phyloP scores from a whole-genome alignment of 164 flowering plant genomes.

The Platanus orientalis region DNA sequence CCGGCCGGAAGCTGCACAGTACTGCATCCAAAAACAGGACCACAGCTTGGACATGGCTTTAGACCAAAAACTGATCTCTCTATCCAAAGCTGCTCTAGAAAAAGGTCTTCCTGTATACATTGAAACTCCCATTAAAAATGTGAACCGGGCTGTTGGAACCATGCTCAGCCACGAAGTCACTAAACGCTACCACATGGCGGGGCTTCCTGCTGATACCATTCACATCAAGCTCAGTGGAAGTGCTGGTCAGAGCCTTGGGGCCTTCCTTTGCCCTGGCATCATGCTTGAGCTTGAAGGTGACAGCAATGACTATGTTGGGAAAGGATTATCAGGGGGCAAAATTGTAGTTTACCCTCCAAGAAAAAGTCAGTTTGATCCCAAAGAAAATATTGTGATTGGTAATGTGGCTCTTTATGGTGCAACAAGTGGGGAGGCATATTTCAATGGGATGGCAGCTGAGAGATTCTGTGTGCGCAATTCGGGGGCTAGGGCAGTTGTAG shows the following conservation, averaged over 20 bases:
- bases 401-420: constrained; percentile 99
- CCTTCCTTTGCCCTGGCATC: constrained; percentile 93
- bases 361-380: constrained; percentile 83
- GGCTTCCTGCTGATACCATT: constrained; percentile 87
- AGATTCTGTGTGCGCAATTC: constrained; percentile 99
- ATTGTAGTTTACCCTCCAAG: constrained; percentile 94
- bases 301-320: constrained; percentile 98
- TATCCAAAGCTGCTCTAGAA: constrained; percentile 67
- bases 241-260: constrained; percentile 99
- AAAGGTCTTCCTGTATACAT: constrained; percentile 81
- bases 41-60: constrained; percentile 96
- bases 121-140: constrained; percentile 71
- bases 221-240: constrained; percentile 86
- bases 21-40: constrained; percentile 89
- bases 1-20: constrained; percentile 91
- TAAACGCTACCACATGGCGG: constrained; percentile 68
- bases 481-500: constrained; percentile 93
- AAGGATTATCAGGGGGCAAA: constrained; percentile 97
- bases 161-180: constrained; percentile 99
- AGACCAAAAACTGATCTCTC: constrained; percentile 63
- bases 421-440: constrained; percentile 92
- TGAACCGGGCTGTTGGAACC: constrained; percentile 96
- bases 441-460: constrained; percentile 99
- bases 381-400: constrained; percentile 94
- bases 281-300: constrained; percentile 97